Conservation (phyloP, 768 basidiomycete species). For the Albatrellus ellisii region DNA sequence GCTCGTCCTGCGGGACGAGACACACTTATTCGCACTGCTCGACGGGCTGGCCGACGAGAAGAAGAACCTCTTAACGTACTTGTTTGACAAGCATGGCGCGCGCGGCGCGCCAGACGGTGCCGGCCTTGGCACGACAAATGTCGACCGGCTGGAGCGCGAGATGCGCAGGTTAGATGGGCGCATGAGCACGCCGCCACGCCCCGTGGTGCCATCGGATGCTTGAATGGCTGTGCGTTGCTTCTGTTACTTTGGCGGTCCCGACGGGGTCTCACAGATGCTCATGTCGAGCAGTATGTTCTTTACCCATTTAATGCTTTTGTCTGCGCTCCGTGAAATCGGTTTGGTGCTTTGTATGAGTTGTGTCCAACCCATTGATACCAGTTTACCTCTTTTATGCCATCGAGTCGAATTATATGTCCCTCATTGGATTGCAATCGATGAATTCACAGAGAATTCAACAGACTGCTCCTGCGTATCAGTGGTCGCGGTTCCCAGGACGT, state of each 20-base stretch:
- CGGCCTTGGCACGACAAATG: slow-evolving; percentile 17
- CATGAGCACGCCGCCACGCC: slow-evolving; percentile 52
- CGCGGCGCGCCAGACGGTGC: slow-evolving; percentile 27
- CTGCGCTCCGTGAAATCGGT: no score
- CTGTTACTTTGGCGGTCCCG: neutral
- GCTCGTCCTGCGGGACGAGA: slow-evolving; percentile 70
- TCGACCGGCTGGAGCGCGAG: slow-evolving; percentile 67
- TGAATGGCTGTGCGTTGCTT: neutral
- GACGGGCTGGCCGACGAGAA: slow-evolving; percentile 81
- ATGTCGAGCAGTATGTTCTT: no score
- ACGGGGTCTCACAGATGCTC: no score
- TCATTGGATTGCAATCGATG: no score
- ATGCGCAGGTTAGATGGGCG: slow-evolving; percentile 70
- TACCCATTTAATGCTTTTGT: no score
- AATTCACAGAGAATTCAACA: no score
- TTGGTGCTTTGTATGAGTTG: no score
- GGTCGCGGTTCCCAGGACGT: no score
- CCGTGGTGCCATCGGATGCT: neutral
- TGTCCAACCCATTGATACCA: no score
- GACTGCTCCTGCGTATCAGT: no score
- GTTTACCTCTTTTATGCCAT: no score
- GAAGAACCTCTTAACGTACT: slow-evolving; percentile 80
- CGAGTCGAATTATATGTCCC: no score
- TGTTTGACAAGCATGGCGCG: slow-evolving; percentile 80
- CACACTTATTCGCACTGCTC: slow-evolving; percentile 67